Evolutionary conservation across 1,284 basidiomycete species (phyloP).

Genomic region (Tilletia caries): DNA sequence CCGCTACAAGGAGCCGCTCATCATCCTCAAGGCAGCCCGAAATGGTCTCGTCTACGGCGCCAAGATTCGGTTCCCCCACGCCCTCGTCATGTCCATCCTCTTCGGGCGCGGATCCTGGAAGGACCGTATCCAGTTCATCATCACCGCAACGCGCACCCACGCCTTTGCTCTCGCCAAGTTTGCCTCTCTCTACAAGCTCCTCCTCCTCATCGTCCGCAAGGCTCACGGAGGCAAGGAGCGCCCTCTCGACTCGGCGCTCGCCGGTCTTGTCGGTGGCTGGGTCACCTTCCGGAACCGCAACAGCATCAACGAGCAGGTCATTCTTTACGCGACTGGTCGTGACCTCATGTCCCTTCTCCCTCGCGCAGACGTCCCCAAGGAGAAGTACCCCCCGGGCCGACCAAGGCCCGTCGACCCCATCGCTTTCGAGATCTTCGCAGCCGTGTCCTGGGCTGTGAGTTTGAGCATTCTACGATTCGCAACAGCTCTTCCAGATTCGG

Average conservation of each 20-base stretch:
- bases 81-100: slow-evolving; percentile 93
- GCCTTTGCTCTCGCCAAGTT: slow-evolving; percentile 87
- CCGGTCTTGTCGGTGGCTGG: slow-evolving; percentile 87
- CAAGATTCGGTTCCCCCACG: slow-evolving; percentile 95
- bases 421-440: slow-evolving; percentile 83
- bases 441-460: slow-evolving; percentile 77
- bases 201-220: slow-evolving; percentile 76
- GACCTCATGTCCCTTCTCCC: slow-evolving; percentile 48
- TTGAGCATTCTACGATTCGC: no score
- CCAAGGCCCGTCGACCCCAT: slow-evolving; percentile 60
- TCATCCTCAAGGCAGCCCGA: slow-evolving; percentile 78
- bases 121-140: slow-evolving; percentile 67
- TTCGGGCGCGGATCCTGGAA: slow-evolving; percentile 60
- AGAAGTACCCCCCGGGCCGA: slow-evolving; percentile 39
- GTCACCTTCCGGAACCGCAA: slow-evolving; percentile 88
- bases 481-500: no score
- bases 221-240: slow-evolving; percentile 75
- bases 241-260: slow-evolving; percentile 80
- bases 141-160: slow-evolving; percentile 82
- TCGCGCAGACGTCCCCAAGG: slow-evolving; percentile 35
- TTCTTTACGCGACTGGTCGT: slow-evolving; percentile 66
- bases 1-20: slow-evolving; percentile 80
- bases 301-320: slow-evolving; percentile 99
- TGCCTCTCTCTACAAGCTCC: slow-evolving; percentile 85
- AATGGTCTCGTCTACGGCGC: slow-evolving; percentile 94